phyloP scores from a whole-genome alignment of 306 rosid genomes.

The Prunus kanzakura region DNA sequence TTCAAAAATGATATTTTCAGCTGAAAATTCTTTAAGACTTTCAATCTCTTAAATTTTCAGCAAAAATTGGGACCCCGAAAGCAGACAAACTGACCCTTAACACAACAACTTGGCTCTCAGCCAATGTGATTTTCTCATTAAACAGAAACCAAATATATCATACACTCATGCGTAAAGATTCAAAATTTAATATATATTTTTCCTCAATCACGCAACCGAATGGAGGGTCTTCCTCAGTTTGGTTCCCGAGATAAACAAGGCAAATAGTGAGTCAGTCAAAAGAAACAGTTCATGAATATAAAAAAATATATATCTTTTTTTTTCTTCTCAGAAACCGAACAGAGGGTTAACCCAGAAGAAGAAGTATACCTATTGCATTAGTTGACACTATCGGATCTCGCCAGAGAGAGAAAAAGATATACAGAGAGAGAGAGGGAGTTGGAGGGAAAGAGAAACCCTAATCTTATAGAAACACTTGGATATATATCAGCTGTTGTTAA shows the following conservation, averaged over 20 bases:
- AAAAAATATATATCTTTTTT: not conserved
- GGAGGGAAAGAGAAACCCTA: slow-evolving; percentile 39
- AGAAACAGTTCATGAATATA: not conserved
- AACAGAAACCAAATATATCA: not conserved
- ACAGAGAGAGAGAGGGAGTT: not conserved
- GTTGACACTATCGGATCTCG: slow-evolving; percentile 24
- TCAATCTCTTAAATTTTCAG: not conserved
- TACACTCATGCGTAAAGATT: not conserved
- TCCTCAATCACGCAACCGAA: slow-evolving; percentile 9
- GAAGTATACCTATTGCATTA: slow-evolving; percentile 21
- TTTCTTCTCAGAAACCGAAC: slow-evolving; percentile 12
- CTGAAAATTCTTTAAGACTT: not conserved
- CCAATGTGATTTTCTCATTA: not conserved
- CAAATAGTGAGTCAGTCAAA: not conserved
- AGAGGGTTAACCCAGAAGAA: slow-evolving; percentile 4
- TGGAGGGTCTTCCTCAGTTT: slow-evolving; percentile 8
- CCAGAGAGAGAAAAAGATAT: slow-evolving; percentile 1
- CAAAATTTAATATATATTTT: not conserved
- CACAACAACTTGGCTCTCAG: not conserved
- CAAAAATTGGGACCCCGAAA: not conserved
- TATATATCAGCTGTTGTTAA: not conserved
- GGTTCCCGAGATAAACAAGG: slow-evolving; percentile 1
- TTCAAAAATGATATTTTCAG: not conserved
- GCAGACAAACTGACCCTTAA: slow-evolving; percentile 1
- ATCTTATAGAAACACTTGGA: not conserved